These are phyloP conservation scores for Aspergillus japonicus DNA, from an alignment of 2,329 filamentous ascomycete genomes.

Conservation along the genomic window DNA sequence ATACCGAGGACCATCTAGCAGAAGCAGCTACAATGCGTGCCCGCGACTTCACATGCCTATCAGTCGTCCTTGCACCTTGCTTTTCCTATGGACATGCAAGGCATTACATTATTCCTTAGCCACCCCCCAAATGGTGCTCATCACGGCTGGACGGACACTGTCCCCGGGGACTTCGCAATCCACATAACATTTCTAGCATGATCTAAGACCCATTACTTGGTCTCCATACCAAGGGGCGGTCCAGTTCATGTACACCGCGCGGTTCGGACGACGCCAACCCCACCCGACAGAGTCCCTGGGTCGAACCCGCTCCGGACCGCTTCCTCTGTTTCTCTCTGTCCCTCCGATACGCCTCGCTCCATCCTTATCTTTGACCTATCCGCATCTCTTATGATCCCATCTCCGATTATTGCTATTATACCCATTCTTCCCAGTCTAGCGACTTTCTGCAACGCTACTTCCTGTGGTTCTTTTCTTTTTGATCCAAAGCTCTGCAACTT, in stretches of 20 bases:
- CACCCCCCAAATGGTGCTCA: neutral
- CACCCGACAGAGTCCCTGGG: neutral
- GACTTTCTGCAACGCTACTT: neutral
- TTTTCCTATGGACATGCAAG: neutral
- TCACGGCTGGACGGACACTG: neutral
- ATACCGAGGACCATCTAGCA: neutral
- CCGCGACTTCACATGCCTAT: neutral
- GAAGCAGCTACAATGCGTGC: neutral
- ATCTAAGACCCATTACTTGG: no score
- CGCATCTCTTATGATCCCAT: neutral
- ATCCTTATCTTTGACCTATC: neutral
- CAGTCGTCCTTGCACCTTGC: neutral
- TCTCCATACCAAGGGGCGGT: no score
- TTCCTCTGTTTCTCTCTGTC: neutral
- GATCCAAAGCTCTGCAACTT: neutral
- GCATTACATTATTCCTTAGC: neutral
- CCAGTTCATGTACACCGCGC: neutral
- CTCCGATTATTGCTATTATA: neutral
- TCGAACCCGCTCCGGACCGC: neutral
- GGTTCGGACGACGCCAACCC: neutral
- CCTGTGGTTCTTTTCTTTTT: neutral
- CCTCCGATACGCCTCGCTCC: neutral
- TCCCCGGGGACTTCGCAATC: neutral
- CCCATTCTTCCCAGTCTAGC: neutral
- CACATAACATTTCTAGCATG: neutral